These are phyloP conservation scores for Cylindrotheca fusiformis DNA, from an alignment of 108 stramenopile genomes.

Conservation along the genomic window DNA sequence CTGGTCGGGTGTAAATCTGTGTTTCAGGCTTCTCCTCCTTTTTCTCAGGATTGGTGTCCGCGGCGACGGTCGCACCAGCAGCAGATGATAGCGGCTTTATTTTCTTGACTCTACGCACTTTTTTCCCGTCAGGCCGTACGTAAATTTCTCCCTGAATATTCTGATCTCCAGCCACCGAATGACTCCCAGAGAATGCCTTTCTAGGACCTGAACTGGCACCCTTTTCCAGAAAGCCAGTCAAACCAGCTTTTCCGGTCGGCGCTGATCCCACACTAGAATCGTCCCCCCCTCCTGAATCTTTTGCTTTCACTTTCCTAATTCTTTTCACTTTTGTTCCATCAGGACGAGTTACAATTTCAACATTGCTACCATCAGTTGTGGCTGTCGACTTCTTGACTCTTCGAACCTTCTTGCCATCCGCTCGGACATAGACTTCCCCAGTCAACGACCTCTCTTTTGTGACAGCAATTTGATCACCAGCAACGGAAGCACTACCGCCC, in stretches of 20 bases:
- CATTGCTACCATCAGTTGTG: slow-evolving; percentile 6
- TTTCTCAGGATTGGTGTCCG: slow-evolving; percentile 7
- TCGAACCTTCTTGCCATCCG: slow-evolving; percentile 52
- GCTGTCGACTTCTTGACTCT: slow-evolving; percentile 27
- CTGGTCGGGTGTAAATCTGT: slow-evolving; percentile 48
- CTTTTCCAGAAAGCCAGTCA: slow-evolving; percentile 27
- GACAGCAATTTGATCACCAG: slow-evolving; percentile 32
- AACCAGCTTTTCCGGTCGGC: not conserved
- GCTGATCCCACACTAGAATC: not conserved
- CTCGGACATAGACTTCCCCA: slow-evolving; percentile 48
- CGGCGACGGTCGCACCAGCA: slow-evolving; percentile 25
- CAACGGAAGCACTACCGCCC: slow-evolving; percentile 25
- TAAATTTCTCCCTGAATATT: slow-evolving; percentile 45
- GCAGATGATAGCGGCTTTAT: slow-evolving; percentile 21
- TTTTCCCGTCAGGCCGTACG: slow-evolving; percentile 49
- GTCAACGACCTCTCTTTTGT: slow-evolving; percentile 28
- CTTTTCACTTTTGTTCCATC: slow-evolving; percentile 50
- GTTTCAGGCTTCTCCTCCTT: slow-evolving; percentile 22
- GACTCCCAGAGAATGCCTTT: slow-evolving; percentile 31
- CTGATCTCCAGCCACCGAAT: slow-evolving; percentile 38
- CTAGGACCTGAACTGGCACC: slow-evolving; percentile 13
- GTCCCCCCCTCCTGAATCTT: not conserved
- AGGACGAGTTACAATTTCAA: slow-evolving; percentile 43
- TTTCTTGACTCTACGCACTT: slow-evolving; percentile 37
- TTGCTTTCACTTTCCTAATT: slow-evolving; percentile 28